These are phyloP conservation scores for Mycena rosella DNA, from an alignment of 768 basidiomycete genomes.

Conservation along the genomic window DNA sequence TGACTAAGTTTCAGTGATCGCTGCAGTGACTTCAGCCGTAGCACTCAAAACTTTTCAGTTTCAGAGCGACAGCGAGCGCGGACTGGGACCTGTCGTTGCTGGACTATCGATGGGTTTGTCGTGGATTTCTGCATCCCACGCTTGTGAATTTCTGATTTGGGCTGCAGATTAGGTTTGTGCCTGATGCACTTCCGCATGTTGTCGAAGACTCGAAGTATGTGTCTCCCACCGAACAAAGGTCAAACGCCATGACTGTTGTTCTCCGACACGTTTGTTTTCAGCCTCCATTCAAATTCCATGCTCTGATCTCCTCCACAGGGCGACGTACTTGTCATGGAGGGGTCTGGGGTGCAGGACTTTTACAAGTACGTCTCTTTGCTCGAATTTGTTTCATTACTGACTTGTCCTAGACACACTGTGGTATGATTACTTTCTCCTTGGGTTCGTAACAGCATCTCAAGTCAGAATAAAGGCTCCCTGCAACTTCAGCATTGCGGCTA, in stretches of 20 bases:
- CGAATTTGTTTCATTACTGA: no score
- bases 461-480: slow-evolving; percentile 7
- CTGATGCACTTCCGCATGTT: neutral
- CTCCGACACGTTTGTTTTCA: no score
- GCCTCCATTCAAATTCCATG: no score
- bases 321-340: slow-evolving; percentile 3
- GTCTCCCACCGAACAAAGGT: no score
- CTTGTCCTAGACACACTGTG: neutral
- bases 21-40: no score
- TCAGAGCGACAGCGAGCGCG: slow-evolving; percentile 18
- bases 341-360: neutral
- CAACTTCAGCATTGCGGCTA: slow-evolving; percentile 33
- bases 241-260: no score
- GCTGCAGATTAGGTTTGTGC: no score
- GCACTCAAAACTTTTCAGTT: no score
- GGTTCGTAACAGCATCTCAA: neutral
- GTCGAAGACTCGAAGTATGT: neutral
- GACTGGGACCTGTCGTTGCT: slow-evolving; percentile 17
- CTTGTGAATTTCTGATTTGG: no score
- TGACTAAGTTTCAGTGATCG: no score
- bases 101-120: slow-evolving; percentile 14
- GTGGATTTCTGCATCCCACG: neutral
- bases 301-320: neutral
- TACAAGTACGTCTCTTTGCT: slow-evolving; percentile 1
- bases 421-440: neutral